Evolutionary conservation across 805 yeast species (phyloP), one percentile per base, ranked within the genome.

Genomic region (Yamadazyma sp.): DNA sequence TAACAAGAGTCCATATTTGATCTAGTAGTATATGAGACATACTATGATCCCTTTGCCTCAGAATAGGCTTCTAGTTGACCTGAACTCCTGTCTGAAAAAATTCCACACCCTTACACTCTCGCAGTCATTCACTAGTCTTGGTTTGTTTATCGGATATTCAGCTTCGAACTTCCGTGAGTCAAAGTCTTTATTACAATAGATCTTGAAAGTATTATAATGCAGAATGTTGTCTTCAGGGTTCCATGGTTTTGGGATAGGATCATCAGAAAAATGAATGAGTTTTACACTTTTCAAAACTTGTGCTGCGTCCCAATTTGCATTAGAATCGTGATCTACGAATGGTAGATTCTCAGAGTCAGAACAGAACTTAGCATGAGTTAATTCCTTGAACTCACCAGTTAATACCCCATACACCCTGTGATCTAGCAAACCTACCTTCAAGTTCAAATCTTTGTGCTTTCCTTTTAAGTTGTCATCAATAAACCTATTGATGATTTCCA

Each of bases 241-340:
- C 88, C 88, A 81, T 4, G 87, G 88, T 50, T 82, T 81, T 0
- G 80, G 77, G 5, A 80, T 55, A 5, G 88, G 88, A 23, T 71
- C 69, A 50, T 82, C 89, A 3, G 83, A 75, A 54, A 76, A 82
- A 53, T 82, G 89, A 19, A 80, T 53, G 37, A 77, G 62, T 48
- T 70, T 73, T 4, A 71, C 55, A 8, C 61, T 53, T 5, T 50
- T 43, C 6, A 59, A 42, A 10, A 56, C 48, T 15, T 49, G 25
- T 5, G 30, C 20, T 3, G 70, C 50, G 19, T 58, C 44, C 77
- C 78, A 71, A 32, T 53, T 59, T 2, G 40, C 44, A 12, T 46
- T 39, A 34, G 46, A 37, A 18, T 35, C 22, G 11, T 45, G 41
- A 8, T 43, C 30, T 15, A 47, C 40, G 32, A 54, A 58, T 15